Evolutionary conservation across 2,329 filamentous ascomycete species (phyloP).

Genomic region (Diaporthe eres): DNA sequence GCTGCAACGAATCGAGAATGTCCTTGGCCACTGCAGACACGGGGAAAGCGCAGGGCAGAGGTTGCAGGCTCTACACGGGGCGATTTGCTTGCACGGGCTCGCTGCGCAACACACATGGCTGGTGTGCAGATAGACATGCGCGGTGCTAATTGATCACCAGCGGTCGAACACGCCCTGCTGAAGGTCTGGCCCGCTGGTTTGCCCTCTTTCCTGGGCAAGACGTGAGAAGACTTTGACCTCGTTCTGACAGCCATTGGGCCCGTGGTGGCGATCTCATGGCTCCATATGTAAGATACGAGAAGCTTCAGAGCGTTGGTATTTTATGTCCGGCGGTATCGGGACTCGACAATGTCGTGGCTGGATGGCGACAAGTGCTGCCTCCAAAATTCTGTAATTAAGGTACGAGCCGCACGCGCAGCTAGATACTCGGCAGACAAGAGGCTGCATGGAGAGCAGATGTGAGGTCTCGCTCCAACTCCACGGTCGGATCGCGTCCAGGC

Average conservation of each 20-base stretch:
- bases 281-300: neutral
- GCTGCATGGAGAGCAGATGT: conserved; percentile 1
- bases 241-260: neutral
- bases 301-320: neutral
- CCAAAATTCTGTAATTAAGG: neutral
- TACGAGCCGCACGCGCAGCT: neutral
- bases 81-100: neutral
- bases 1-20: neutral
- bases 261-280: neutral
- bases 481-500: neutral
- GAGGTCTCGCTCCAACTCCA: neutral
- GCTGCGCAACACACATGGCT: neutral
- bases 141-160: neutral
- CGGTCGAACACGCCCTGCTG: neutral
- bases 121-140: neutral
- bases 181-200: neutral
- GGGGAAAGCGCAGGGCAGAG: neutral
- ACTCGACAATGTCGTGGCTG: neutral
- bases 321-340: neutral
- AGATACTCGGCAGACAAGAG: neutral
- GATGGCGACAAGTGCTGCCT: neutral
- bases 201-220: neutral
- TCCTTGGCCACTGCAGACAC: neutral
- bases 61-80: neutral
- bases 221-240: neutral